Conservation (phyloP, 768 basidiomycete species). For the Guyanaporus albipodus region DNA sequence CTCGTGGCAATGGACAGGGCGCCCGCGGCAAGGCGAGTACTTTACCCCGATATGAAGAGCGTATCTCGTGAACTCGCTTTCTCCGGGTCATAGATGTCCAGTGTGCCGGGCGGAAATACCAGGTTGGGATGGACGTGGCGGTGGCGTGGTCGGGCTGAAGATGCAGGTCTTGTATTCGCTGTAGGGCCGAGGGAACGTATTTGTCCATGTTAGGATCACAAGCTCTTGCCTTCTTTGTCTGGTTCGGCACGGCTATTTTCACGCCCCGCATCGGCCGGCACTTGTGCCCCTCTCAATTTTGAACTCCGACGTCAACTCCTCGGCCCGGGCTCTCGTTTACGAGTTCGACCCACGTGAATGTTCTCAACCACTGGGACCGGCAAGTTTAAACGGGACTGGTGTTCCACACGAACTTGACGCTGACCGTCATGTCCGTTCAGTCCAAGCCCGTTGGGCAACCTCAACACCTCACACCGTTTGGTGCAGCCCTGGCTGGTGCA, state of each 20-base stretch:
- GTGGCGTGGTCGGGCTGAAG: constrained; percentile 62
- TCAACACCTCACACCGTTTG: constrained; percentile 76
- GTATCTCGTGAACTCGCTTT: neutral
- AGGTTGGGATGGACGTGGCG: constrained; percentile 69
- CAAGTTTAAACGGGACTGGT: too few relatives aligned
- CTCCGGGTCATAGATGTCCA: constrained; percentile 46
- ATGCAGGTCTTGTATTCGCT: constrained; percentile 31
- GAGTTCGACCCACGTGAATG: constrained; percentile 12
- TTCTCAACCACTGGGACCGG: neutral
- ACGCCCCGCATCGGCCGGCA: too few relatives aligned
- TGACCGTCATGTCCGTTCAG: constrained; percentile 34
- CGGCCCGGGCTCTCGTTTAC: too few relatives aligned
- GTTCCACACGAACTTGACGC: neutral
- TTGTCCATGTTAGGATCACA: neutral
- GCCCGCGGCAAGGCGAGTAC: constrained; percentile 38
- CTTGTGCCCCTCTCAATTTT: too few relatives aligned
- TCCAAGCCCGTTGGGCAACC: constrained; percentile 52
- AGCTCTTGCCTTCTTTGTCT: neutral
- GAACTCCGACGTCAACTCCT: too few relatives aligned
- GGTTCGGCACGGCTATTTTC: too few relatives aligned
- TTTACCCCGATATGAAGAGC: neutral
- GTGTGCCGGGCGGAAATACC: constrained; percentile 65
- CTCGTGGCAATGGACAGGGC: constrained; percentile 28
- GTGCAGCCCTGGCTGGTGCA: constrained; percentile 87
- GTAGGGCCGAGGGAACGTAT: too few relatives aligned